phyloP scores from a whole-genome alignment of 2,329 filamentous ascomycete genomes.

The Xylariaceae sp. region DNA sequence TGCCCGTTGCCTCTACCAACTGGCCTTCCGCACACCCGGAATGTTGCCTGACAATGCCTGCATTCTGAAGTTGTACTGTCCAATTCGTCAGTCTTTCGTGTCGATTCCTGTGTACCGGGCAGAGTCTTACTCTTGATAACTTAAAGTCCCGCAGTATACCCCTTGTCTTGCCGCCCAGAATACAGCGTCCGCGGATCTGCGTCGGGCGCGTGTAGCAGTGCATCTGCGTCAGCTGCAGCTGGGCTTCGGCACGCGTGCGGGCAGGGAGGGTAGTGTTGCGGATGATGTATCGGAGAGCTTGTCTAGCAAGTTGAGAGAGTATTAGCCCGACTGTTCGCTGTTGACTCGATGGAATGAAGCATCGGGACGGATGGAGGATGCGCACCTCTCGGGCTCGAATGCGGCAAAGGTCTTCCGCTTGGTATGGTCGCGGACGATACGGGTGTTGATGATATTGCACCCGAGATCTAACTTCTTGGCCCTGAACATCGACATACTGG shows the following conservation, averaged over 20 bases:
- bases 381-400: slow-evolving; percentile 81
- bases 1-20: slow-evolving; percentile 63
- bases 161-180: slow-evolving; percentile 82
- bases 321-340: slow-evolving; percentile 2
- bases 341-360: slow-evolving; percentile 3
- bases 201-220: slow-evolving; percentile 91
- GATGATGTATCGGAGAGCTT: slow-evolving; percentile 89
- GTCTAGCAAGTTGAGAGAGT: slow-evolving; percentile 48
- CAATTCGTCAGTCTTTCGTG: background rate
- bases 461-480: slow-evolving; percentile 86
- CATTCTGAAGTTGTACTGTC: slow-evolving; percentile 86
- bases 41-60: slow-evolving; percentile 81
- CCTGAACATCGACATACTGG: slow-evolving; percentile 77
- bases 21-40: slow-evolving; percentile 92
- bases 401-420: slow-evolving; percentile 91
- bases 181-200: slow-evolving; percentile 91
- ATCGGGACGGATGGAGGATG: slow-evolving; percentile 4
- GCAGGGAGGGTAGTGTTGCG: slow-evolving; percentile 84
- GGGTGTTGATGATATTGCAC: slow-evolving; percentile 75
- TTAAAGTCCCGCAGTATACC: slow-evolving; percentile 93
- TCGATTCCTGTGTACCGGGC: background rate
- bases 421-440: slow-evolving; percentile 87
- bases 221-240: slow-evolving; percentile 92
- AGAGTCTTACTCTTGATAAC: slow-evolving; percentile 74
- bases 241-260: slow-evolving; percentile 81